phyloP scores from a whole-genome alignment of 2,329 filamentous ascomycete species.

The Apiospora sp. region DNA sequence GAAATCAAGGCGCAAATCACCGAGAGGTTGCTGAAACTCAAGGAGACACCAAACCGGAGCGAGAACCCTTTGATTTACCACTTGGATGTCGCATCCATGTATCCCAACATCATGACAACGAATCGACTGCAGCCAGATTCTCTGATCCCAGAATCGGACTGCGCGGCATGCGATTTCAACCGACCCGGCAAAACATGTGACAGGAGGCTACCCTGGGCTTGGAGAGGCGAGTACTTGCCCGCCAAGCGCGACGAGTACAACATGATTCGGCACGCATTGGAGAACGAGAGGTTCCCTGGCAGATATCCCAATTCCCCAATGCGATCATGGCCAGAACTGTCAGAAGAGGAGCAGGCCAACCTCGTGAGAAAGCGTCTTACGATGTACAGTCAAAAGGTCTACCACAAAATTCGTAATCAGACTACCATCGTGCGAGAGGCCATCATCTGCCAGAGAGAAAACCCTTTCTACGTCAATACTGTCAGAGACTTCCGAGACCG shows the following conservation, averaged over 20 bases:
- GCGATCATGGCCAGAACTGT: conserved; percentile 82
- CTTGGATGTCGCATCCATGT: conserved; percentile 98
- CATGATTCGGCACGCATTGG: conserved; percentile 92
- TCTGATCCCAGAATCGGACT: conserved; percentile 97
- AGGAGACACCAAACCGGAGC: conserved; percentile 81
- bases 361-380: conserved; percentile 88
- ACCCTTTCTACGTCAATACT: conserved; percentile 97
- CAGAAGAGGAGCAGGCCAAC: conserved; percentile 80
- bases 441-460: conserved; percentile 97
- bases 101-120: conserved; percentile 99
- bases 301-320: conserved; percentile 73
- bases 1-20: conserved; percentile 86
- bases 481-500: conserved; percentile 96
- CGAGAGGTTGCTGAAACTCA: conserved; percentile 74
- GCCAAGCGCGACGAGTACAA: conserved; percentile 98
- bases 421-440: conserved; percentile 93
- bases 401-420: conserved; percentile 97
- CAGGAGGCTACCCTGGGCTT: conserved; percentile 92
- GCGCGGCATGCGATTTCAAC: conserved; percentile 98
- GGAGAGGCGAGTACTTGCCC: conserved; percentile 96
- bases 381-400: conserved; percentile 97
- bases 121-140: conserved; percentile 97
- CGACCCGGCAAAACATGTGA: conserved; percentile 97
- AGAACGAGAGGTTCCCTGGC: conserved; percentile 91
- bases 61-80: conserved; percentile 96